Evolutionary conservation across 2,329 filamentous ascomycete genomes (phyloP), one percentile per base, ranked within the genome.

Genomic region (Monilinia fructicola): DNA sequence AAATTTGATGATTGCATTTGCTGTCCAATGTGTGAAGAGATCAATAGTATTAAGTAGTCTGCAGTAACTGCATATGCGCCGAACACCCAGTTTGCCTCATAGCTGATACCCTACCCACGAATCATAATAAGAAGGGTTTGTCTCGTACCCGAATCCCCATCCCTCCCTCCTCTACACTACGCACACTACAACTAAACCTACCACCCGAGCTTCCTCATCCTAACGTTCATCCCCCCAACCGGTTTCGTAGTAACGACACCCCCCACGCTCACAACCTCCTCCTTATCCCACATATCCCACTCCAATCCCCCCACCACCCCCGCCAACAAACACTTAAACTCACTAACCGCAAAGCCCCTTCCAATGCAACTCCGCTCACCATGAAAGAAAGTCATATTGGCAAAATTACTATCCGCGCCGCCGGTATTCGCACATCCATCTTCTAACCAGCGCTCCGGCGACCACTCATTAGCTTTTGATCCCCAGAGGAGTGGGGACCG

Each of bases 281-380:
- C 56, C 40, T 48, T 63, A 16, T 78, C 78, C 69, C 81, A 77
- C 67, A 78, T 72, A 26, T 63, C 64, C 64, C 64, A 66, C 64
- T 63, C 58, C 58, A 66, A 55, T 0, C 48, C 56, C 0, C 56
- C 55, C 1, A 48, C 56, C 28, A 38, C 50, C 9, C 50, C 55
- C 5, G 48, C 58, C 40, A 66, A 63, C 48, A 66, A 48, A 63
- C 58, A 66, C 23, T 35, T 61, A 46, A 96, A 90, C 81, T 97
- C 93, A 0, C 88, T 86, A 75, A 87, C 89, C 0, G 93, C 90
- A 78, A 97, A 96, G 3, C 83, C 83, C 77, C 88, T 84, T 0
- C 93, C 93, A 73, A 96, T 96, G 75, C 93, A 96, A 74, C 89
- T 91, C 60, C 92, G 81, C 6, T 92, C 91, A 0, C 93, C 93